Conservation (phyloP, 2,329 filamentous ascomycete genomes). For the Ophiostoma sp. region DNA sequence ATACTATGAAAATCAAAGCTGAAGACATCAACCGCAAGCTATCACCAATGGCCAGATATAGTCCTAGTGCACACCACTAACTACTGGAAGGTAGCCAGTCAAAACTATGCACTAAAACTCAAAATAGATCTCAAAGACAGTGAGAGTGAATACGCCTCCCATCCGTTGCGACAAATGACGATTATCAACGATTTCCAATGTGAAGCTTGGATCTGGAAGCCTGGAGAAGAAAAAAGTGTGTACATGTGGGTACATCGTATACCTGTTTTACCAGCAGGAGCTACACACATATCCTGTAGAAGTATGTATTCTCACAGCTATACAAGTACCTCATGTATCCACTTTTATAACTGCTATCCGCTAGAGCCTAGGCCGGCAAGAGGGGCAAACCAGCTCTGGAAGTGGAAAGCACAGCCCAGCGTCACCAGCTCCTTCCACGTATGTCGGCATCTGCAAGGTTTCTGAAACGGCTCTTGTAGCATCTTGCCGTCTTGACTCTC, state of each 20-base stretch:
- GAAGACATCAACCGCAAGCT: no score
- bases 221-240: neutral
- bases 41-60: no score
- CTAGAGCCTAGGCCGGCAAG: slow-evolving; percentile 13
- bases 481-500: neutral
- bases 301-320: neutral
- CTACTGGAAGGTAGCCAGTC: no score
- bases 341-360: neutral
- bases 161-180: neutral
- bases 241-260: neutral
- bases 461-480: slow-evolving; percentile 10
- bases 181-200: neutral
- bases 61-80: no score
- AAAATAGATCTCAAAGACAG: no score
- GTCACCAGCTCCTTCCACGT: slow-evolving; percentile 15
- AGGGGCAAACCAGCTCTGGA: slow-evolving; percentile 9
- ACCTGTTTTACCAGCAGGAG: neutral
- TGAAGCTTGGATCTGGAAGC: slow-evolving; percentile 1
- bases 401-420: slow-evolving; percentile 13
- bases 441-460: slow-evolving; percentile 8
- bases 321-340: neutral
- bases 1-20: no score
- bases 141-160: no score
- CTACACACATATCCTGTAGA: neutral
- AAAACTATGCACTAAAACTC: no score